Conservation (phyloP, 306 rosid species). For the Herpetospermum pedunculosum region DNA sequence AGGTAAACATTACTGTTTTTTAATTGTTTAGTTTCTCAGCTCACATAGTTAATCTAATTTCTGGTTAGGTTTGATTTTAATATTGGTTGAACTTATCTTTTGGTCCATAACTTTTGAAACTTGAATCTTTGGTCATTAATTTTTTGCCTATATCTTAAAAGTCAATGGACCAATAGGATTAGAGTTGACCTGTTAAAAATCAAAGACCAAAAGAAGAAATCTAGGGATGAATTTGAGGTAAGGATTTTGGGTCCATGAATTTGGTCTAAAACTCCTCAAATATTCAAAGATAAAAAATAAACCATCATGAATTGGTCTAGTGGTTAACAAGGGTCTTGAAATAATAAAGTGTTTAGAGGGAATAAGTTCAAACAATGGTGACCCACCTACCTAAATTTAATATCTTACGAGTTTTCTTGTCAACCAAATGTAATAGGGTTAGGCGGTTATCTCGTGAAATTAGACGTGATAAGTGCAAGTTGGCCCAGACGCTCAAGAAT, state of each 20-base stretch:
- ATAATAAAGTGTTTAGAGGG: too few species aligned
- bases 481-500: too few species aligned
- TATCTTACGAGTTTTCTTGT: too few species aligned
- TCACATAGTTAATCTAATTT: background rate
- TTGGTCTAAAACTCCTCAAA: background rate
- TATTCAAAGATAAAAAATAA: background rate
- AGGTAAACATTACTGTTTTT: background rate
- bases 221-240: background rate
- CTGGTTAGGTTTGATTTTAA: background rate
- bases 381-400: too few species aligned
- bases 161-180: background rate
- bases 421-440: too few species aligned
- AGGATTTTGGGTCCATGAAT: background rate
- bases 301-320: too few species aligned
- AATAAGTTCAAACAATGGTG: too few species aligned
- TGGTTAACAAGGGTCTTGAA: too few species aligned
- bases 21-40: background rate
- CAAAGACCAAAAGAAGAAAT: background rate
- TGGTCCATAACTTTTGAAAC: background rate
- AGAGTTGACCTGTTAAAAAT: background rate
- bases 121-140: background rate
- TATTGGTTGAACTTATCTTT: background rate
- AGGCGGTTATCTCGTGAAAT: too few species aligned
- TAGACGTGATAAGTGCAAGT: too few species aligned
- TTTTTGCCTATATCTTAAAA: background rate